phyloP scores from a whole-genome alignment of 208 protist species.

The Crithidia expoeki region DNA sequence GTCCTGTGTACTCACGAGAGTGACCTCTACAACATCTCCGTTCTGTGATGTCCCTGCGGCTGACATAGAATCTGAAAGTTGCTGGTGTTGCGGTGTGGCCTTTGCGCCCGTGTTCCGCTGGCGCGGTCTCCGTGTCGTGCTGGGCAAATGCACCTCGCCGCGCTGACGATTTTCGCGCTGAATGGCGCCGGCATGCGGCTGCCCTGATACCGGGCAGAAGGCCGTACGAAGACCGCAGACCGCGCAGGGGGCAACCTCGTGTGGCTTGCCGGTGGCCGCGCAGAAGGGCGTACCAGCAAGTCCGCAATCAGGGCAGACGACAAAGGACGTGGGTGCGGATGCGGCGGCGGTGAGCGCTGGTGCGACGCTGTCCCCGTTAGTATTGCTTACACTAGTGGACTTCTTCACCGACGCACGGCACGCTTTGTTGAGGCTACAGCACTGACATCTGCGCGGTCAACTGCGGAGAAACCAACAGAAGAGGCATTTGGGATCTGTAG shows the following conservation, averaged over 20 bases:
- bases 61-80: too few relatives aligned
- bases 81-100: conserved; percentile 1
- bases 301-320: conserved; percentile 68
- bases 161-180: conserved; percentile 42
- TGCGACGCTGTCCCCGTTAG: neutral
- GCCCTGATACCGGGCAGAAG: conserved; percentile 74
- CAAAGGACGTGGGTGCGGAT: too few relatives aligned
- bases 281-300: conserved; percentile 63
- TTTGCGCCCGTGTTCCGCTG: neutral
- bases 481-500: neutral
- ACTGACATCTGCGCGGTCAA: neutral
- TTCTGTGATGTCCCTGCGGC: neutral
- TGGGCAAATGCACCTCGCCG: conserved; percentile 56
- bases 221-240: conserved; percentile 55
- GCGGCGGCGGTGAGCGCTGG: neutral
- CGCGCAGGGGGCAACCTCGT: conserved; percentile 40
- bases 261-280: conserved; percentile 53
- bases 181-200: conserved; percentile 44
- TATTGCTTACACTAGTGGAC: neutral
- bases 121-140: conserved; percentile 13
- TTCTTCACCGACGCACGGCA: conserved; percentile 19
- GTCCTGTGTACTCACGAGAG: conserved; percentile 26
- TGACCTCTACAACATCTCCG: conserved; percentile 24
- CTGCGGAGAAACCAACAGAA: neutral
- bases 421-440: conserved; percentile 9